Evolutionary conservation across 2,329 filamentous ascomycete genomes (phyloP), one percentile per base, ranked within the genome.

Genomic region (Sporothrix sp.): DNA sequence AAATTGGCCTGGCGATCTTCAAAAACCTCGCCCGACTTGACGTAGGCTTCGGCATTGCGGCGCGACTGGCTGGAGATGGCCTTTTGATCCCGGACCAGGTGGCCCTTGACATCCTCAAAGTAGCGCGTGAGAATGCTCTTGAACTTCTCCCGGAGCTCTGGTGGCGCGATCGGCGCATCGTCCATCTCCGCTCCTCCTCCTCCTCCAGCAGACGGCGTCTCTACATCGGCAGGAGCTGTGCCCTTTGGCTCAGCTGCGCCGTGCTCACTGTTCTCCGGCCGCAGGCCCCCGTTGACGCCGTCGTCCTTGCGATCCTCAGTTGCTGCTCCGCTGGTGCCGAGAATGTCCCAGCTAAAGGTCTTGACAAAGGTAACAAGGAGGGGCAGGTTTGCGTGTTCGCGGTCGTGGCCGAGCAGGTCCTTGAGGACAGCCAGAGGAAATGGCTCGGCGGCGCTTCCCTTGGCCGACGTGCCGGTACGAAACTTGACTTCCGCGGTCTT

Each of bases 351-450:
- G 56, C 85, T 84, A 61, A 97, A 98, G 16, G 87, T 84, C 69
- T 96, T 98, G 58, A 95, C 90, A 62, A 98, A 98, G 13, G 95
- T 78, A 47, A 97, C 93, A 6, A 96, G 84, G 40, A 98, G 72
- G 1, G 93, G 89, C 38, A 98, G 70, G 62, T 97, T 98, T 50
- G 81, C 73, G 62, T 97, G 93, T 59, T 98, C 91, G 50, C 89
- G 81, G 64, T 98, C 93, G 63, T 97, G 84, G 7, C 90, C 89
- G 14, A 98, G 76, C 57, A 98, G 78, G 63, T 98, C 94, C 69
- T 98, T 98, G 36, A 98, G 72, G n/a, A 97, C 91, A 65, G 98
- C 93, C 18, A 98, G 73, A 3, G 94, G 94, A 58, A 98, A 97
- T 0, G 93, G 93, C 57, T 98, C 93, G 2, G 87, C 78, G 53